These are phyloP conservation scores for Ceratocystis destructans DNA, from an alignment of 2,329 filamentous ascomycete species.

Conservation along the genomic window DNA sequence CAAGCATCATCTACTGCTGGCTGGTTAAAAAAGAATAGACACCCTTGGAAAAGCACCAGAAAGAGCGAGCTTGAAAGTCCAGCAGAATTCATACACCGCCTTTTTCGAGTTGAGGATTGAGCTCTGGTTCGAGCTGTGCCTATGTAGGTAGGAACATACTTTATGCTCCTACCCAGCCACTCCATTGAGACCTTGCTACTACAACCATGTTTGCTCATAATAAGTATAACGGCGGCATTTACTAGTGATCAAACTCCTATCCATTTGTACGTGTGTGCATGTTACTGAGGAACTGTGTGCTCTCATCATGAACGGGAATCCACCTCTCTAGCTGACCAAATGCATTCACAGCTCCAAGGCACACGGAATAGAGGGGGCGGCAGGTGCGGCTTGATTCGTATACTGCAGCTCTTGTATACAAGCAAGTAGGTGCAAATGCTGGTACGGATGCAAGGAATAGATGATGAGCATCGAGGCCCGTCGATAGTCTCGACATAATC, in stretches of 20 bases:
- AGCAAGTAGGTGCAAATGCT: background rate
- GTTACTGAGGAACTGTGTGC: no score
- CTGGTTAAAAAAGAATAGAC: no score
- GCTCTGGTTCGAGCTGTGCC: background rate
- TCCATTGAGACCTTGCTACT: background rate
- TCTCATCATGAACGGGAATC: no score
- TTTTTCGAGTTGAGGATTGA: background rate
- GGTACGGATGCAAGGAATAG: background rate
- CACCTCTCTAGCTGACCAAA: no score
- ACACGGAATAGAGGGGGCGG: no score
- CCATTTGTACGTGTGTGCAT: background rate
- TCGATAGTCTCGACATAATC: background rate
- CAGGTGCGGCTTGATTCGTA: no score
- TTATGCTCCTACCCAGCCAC: slow-evolving; percentile 6
- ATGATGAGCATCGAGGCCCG: background rate
- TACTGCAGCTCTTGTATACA: background rate
- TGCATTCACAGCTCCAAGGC: no score
- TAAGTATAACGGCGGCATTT: background rate
- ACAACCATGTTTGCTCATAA: background rate
- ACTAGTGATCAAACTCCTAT: background rate
- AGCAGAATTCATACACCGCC: slow-evolving; percentile 2
- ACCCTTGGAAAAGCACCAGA: background rate
- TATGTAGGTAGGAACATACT: background rate
- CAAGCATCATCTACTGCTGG: no score
- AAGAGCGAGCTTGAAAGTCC: background rate